Percentiles rank a stretch among this genome's conserved stretches.
Conservation (phyloP, 2,329 filamentous ascomycete genomes). For the Sporothrix brasiliensis region DNA sequence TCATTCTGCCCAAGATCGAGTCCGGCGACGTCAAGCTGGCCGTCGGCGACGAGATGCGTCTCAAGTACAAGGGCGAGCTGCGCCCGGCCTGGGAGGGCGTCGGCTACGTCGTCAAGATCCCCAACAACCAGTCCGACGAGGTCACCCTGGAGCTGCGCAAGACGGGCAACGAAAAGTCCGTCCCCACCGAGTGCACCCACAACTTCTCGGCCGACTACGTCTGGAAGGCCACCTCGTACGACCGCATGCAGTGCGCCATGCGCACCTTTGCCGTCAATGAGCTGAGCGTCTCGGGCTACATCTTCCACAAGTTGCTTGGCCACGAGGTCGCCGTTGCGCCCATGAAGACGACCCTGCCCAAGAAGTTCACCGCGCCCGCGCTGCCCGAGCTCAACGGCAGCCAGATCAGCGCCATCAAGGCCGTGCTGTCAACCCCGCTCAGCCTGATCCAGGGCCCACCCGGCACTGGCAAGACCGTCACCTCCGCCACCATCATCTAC, state of each 20-base stretch:
- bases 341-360: conserved; percentile 93
- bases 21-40: conserved; percentile 97
- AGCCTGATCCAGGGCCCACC: conserved; percentile 96
- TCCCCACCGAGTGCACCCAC: conserved; percentile 93
- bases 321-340: conserved; percentile 93
- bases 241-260: conserved; percentile 99
- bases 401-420: conserved; percentile 95
- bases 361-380: conserved; percentile 94
- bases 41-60: conserved; percentile 96
- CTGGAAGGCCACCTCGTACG: conserved; percentile 99
- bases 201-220: conserved; percentile 99
- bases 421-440: conserved; percentile 87
- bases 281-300: conserved; percentile 97
- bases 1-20: conserved; percentile 94
- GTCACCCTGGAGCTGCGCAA: conserved; percentile 93
- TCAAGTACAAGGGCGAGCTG: conserved; percentile 94
- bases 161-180: conserved; percentile 92
- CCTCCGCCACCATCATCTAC: conserved; percentile 97
- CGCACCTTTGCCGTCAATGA: conserved; percentile 98
- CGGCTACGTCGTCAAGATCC: conserved; percentile 98
- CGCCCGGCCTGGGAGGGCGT: conserved; percentile 94
- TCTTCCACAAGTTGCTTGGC: conserved; percentile 94
- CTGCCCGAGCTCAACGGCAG: conserved; percentile 93
- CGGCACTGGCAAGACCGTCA: conserved; percentile 97
- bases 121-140: conserved; percentile 98